A percentile compares a stretch with the other conserved stretches of the same genome.
Evolutionary conservation across 1,139 yeast species (phyloP).

Genomic region (Saccharomycopsis phalli): DNA sequence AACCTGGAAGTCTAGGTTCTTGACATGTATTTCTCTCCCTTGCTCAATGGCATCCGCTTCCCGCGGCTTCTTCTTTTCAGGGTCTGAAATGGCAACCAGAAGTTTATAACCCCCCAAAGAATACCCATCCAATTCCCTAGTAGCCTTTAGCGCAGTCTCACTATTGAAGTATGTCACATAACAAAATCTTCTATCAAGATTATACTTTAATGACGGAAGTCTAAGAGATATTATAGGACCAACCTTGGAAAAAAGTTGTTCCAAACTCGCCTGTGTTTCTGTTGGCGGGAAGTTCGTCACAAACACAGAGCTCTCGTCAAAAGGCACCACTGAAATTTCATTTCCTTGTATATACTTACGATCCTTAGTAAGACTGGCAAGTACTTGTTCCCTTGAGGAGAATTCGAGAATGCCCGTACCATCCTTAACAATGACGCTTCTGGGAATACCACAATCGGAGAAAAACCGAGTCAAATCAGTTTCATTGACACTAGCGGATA

Average conservation of each 20-base stretch:
- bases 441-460: conserved; percentile 52
- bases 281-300: conserved; percentile 67
- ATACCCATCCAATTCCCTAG: conserved; percentile 35
- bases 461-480: conserved; percentile 37
- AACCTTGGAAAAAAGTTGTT: conserved; percentile 33
- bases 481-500: conserved; percentile 31
- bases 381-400: conserved; percentile 37
- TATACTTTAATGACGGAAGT: conserved; percentile 55
- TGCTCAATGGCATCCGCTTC: conserved; percentile 29
- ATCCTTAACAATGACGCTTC: conserved; percentile 26
- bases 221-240: conserved; percentile 50
- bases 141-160: conserved; percentile 42
- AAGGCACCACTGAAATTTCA: conserved; percentile 39
- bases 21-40: conserved; percentile 45
- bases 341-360: conserved; percentile 37
- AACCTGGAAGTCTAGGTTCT: conserved; percentile 40
- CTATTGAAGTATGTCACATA: conserved; percentile 51
- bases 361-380: conserved; percentile 54
- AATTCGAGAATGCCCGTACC: conserved; percentile 50
- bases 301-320: conserved; percentile 46
- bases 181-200: conserved; percentile 60
- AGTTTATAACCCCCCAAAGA: conserved; percentile 24
- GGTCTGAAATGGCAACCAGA: conserved; percentile 52
- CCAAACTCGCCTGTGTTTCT: conserved; percentile 35
- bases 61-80: conserved; percentile 32